These are phyloP conservation scores for Venustampulla echinocandica DNA, from an alignment of 495 filamentous ascomycete species.

Conservation along the genomic window DNA sequence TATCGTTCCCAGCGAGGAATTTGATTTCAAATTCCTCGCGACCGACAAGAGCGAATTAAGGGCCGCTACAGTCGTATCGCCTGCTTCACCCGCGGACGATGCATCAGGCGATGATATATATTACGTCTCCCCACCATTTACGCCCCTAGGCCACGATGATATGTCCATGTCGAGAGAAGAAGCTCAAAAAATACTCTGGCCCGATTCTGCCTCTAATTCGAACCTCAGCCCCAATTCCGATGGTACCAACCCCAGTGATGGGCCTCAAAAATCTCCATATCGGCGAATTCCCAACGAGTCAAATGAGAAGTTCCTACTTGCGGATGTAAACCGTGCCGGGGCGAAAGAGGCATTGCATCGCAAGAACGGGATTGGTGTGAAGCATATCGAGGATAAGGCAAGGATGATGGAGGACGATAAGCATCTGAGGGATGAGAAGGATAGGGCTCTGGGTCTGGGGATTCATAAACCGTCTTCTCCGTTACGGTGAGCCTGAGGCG, in stretches of 20 bases:
- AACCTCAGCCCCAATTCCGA: too few relatives aligned
- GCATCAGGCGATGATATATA: slow-evolving; percentile 2
- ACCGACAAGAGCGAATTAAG: not conserved
- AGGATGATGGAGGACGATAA: slow-evolving; percentile 13
- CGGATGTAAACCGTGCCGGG: not conserved
- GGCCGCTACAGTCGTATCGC: too few relatives aligned
- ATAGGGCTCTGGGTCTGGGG: slow-evolving; percentile 14
- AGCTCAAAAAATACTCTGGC: slow-evolving; percentile 16
- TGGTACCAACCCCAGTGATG: not conserved
- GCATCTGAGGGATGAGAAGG: slow-evolving; percentile 20
- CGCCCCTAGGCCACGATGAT: not conserved
- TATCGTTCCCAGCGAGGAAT: too few relatives aligned
- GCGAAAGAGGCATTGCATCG: not conserved
- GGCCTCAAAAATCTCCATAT: too few relatives aligned
- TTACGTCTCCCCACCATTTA: slow-evolving; percentile 13
- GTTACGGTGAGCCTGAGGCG: not conserved
- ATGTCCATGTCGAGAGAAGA: slow-evolving; percentile 15
- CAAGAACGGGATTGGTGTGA: slow-evolving; percentile 4
- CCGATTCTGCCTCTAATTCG: too few relatives aligned
- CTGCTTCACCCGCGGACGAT: not conserved
- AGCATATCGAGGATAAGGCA: slow-evolving; percentile 18
- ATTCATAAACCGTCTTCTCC: slow-evolving; percentile 1
- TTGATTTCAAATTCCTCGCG: not conserved
- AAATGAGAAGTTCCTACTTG: slow-evolving; percentile 16
- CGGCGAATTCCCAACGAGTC: not conserved